A percentile compares a stretch with the other conserved stretches of the same genome.
phyloP scores from a whole-genome alignment of 1,284 basidiomycete species.

The Anthracocystis setariae region DNA sequence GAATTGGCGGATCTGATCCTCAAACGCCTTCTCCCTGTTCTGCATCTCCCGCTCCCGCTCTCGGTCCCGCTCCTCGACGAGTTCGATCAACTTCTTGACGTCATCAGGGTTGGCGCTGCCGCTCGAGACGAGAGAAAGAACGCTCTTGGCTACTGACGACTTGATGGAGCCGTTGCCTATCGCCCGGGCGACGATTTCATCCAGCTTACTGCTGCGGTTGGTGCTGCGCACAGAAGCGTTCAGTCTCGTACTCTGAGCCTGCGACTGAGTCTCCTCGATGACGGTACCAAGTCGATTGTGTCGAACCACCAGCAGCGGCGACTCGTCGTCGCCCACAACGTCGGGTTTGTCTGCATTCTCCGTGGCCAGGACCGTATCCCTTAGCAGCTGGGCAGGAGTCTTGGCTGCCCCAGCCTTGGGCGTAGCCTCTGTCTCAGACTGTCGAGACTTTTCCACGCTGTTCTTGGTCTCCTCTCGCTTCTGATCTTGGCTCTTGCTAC shows the following conservation, averaged over 20 bases:
- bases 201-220: constrained; percentile 30
- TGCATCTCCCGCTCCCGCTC: constrained; percentile 25
- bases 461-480: constrained; percentile 13
- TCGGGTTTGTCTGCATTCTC: constrained; percentile 1
- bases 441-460: not conserved
- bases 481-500: constrained; percentile 20
- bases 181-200: constrained; percentile 17
- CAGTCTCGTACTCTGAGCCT: constrained; percentile 44
- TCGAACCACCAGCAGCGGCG: constrained; percentile 3
- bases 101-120: constrained; percentile 53
- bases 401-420: constrained; percentile 4
- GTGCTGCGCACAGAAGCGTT: constrained; percentile 41
- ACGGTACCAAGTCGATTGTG: constrained; percentile 48
- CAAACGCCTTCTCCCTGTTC: constrained; percentile 44
- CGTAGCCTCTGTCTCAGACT: not conserved
- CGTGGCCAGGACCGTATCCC: constrained; percentile 37
- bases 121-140: constrained; percentile 38
- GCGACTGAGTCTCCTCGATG: constrained; percentile 55
- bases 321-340: too few relatives aligned
- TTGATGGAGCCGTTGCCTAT: constrained; percentile 18
- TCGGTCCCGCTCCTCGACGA: constrained; percentile 54
- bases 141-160: constrained; percentile 18
- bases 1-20: constrained; percentile 51
- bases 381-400: constrained; percentile 46
- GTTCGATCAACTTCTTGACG: constrained; percentile 48